Percentiles rank a stretch among this genome's conserved stretches.
These are phyloP conservation scores for Fusarium sororula DNA, from an alignment of 2,329 filamentous ascomycete species.

Conservation along the genomic window DNA sequence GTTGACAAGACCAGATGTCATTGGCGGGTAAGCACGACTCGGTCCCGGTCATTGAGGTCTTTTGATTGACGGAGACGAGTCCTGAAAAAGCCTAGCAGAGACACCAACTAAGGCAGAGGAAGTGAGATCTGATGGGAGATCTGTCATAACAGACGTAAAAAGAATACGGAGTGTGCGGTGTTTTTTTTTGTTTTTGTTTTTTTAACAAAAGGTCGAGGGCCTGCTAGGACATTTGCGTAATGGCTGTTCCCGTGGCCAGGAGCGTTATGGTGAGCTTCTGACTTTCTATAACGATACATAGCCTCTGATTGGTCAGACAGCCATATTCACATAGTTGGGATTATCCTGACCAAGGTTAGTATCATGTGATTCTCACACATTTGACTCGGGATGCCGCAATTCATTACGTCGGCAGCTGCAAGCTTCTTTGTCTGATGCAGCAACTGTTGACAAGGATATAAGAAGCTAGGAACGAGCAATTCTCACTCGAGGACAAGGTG, in stretches of 20 bases:
- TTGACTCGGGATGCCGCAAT: background rate
- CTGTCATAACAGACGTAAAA: background rate
- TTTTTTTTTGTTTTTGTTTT: no score
- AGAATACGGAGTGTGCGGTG: background rate
- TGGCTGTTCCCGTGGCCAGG: background rate
- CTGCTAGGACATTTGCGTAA: background rate
- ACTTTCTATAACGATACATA: background rate
- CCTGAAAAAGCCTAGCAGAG: slow-evolving; percentile 18
- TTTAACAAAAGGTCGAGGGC: background rate
- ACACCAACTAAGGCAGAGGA: slow-evolving; percentile 13
- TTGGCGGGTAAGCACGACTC: slow-evolving; percentile 20
- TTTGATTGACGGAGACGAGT: slow-evolving; percentile 14
- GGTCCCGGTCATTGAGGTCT: slow-evolving; percentile 4
- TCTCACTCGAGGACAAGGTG: slow-evolving; percentile 3
- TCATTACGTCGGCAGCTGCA: slow-evolving; percentile 22
- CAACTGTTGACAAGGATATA: background rate
- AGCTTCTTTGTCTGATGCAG: background rate
- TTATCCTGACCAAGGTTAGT: background rate
- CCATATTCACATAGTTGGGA: background rate
- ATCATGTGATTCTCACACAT: background rate
- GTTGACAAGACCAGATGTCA: slow-evolving; percentile 22
- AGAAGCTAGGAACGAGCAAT: background rate
- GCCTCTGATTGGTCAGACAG: background rate
- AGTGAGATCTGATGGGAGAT: slow-evolving; percentile 37
- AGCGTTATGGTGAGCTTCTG: background rate